Percentiles rank a stretch among this genome's conserved stretches.
Conservation (phyloP, 164 flowering plant species). For the Kingdonia uniflora region DNA sequence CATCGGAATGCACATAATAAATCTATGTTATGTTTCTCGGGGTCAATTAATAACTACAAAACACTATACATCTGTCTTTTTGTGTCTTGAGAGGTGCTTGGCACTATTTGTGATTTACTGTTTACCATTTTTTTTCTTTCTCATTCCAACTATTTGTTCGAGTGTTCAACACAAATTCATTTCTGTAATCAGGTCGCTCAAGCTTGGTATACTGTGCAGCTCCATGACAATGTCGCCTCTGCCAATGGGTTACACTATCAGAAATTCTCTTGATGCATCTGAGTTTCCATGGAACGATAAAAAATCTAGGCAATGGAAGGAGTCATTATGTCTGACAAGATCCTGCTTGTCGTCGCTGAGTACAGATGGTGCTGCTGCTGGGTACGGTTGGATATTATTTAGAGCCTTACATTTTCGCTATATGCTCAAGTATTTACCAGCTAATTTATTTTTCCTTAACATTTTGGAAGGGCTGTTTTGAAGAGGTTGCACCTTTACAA, state of each 20-base stretch:
- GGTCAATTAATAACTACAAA: no score
- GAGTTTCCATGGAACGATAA: constrained; percentile 70
- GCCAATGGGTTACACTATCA: constrained; percentile 39
- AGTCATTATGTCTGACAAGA: constrained; percentile 62
- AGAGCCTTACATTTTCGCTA: no score
- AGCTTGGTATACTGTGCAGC: constrained; percentile 64
- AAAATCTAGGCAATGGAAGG: constrained; percentile 71
- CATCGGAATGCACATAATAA: no score
- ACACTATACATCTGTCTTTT: no score
- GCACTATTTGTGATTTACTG: no score
- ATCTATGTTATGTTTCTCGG: no score
- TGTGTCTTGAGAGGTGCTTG: no score
- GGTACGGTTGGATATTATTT: constrained; percentile 37
- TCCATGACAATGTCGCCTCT: constrained; percentile 30
- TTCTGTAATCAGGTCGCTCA: constrained; percentile 52
- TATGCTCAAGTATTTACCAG: background rate
- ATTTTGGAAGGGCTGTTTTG: constrained; percentile 50
- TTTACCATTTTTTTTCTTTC: no score
- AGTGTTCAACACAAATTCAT: background rate
- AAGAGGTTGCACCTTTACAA: constrained; percentile 74
- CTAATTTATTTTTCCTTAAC: constrained; percentile 7
- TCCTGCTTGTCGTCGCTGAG: constrained; percentile 59
- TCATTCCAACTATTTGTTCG: no score
- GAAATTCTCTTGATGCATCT: constrained; percentile 45
- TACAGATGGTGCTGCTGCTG: constrained; percentile 42